phyloP scores from a whole-genome alignment of 2,329 filamentous ascomycete genomes.

The Delphinella strobiligena region DNA sequence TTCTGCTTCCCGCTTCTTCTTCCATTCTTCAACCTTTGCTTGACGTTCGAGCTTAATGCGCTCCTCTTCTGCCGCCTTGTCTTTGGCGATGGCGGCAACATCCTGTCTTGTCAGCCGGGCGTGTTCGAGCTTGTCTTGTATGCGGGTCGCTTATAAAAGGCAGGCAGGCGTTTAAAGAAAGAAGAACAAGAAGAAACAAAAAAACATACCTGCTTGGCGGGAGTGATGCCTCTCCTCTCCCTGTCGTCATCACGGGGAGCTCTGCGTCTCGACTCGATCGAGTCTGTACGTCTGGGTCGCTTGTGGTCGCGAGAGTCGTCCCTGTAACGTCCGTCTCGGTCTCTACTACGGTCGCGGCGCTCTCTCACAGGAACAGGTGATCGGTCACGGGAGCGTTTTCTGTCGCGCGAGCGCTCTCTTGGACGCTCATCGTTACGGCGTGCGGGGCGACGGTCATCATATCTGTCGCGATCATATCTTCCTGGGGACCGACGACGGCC shows the following conservation, averaged over 20 bases:
- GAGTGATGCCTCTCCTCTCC: slow-evolving; percentile 26
- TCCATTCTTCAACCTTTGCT: slow-evolving; percentile 81
- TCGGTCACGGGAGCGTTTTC: slow-evolving; percentile 50
- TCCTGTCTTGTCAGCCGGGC: slow-evolving; percentile 12
- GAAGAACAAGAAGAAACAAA: too few relatives aligned
- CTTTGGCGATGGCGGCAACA: slow-evolving; percentile 11
- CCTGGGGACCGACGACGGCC: slow-evolving; percentile 5
- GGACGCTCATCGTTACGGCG: slow-evolving; percentile 16
- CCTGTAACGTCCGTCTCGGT: slow-evolving; percentile 53
- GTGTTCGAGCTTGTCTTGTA: background rate
- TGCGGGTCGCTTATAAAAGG: too few relatives aligned
- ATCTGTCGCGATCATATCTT: slow-evolving; percentile 5
- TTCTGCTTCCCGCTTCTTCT: slow-evolving; percentile 72
- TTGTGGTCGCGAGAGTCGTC: slow-evolving; percentile 60
- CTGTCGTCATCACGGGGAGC: slow-evolving; percentile 43
- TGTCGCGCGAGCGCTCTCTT: slow-evolving; percentile 52
- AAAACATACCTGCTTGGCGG: slow-evolving; percentile 22
- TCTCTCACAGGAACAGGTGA: slow-evolving; percentile 24
- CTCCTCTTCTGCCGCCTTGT: slow-evolving; percentile 50
- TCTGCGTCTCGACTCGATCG: slow-evolving; percentile 57
- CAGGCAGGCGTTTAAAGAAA: too few relatives aligned
- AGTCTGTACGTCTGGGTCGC: slow-evolving; percentile 54
- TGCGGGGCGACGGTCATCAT: slow-evolving; percentile 44
- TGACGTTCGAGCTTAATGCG: slow-evolving; percentile 56
- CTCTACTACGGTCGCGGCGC: slow-evolving; percentile 19